Percentiles rank a stretch among this genome's conserved stretches.
Evolutionary conservation across 257 asterid species (phyloP).

Genomic region (Nyctanthes arbortristis): DNA sequence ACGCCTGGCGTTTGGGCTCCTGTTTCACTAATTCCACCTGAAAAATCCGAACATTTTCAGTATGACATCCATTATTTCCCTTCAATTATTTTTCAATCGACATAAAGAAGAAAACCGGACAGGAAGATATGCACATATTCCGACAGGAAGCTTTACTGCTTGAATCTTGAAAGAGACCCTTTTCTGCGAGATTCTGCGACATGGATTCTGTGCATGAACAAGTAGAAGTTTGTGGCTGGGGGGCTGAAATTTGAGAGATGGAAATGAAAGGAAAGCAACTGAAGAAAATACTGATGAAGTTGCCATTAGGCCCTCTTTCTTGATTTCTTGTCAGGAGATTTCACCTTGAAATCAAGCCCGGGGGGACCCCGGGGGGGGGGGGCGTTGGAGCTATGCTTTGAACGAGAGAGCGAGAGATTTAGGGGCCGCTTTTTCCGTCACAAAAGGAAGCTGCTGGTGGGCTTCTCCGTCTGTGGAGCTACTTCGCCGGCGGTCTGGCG

Average conservation of each 20-base stretch:
- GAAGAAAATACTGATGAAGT: conserved; percentile 38
- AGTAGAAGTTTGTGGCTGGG: conserved; percentile 16
- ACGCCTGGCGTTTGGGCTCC: conserved; percentile 62
- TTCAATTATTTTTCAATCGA: neutral
- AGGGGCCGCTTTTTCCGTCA: no score
- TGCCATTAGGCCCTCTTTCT: no score
- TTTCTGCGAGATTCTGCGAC: conserved; percentile 12
- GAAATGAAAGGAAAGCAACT: conserved; percentile 46
- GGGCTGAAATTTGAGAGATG: conserved; percentile 21
- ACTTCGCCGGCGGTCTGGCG: no score
- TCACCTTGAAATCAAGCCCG: no score
- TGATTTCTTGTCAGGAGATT: no score
- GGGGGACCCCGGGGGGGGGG: no score
- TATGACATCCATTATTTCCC: no score
- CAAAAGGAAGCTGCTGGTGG: no score
- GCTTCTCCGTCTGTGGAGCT: no score
- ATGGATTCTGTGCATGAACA: conserved; percentile 13
- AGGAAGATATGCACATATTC: conserved; percentile 37
- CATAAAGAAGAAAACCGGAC: neutral
- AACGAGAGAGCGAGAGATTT: no score
- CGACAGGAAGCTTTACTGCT: conserved; percentile 81
- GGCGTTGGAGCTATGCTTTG: no score
- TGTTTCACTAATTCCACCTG: conserved; percentile 74
- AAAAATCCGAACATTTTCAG: no score
- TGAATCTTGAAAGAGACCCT: conserved; percentile 48